Evolutionary conservation across 2,329 filamentous ascomycete genomes (phyloP).

Genomic region (Neurospora sp.): DNA sequence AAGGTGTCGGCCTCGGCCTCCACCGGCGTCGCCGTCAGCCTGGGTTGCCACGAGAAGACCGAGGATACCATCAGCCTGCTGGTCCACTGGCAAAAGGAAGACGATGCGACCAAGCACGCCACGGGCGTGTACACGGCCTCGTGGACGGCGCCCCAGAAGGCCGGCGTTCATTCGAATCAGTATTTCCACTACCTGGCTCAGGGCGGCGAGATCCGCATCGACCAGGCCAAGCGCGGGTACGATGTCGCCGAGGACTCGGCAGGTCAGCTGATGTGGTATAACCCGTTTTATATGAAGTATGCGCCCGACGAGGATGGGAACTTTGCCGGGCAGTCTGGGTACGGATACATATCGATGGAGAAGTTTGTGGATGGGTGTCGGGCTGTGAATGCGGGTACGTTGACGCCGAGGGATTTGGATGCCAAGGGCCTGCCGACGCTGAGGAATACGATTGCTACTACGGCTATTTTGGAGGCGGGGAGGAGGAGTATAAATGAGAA

Average conservation of each 20-base stretch:
- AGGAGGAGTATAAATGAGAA: constrained; percentile 75
- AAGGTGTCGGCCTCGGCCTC: constrained; percentile 70
- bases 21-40: constrained; percentile 64
- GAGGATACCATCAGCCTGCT: constrained; percentile 91
- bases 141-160: constrained; percentile 87
- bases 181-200: constrained; percentile 91
- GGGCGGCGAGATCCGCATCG: constrained; percentile 75
- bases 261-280: constrained; percentile 71
- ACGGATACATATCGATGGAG: constrained; percentile 90
- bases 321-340: constrained; percentile 82
- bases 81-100: constrained; percentile 75
- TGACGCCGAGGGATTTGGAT: constrained; percentile 68
- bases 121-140: constrained; percentile 89
- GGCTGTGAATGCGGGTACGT: constrained; percentile 62
- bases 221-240: constrained; percentile 91
- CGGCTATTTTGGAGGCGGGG: constrained; percentile 83
- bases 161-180: constrained; percentile 92
- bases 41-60: constrained; percentile 71
- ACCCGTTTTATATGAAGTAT: constrained; percentile 94
- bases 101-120: constrained; percentile 58
- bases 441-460: constrained; percentile 82
- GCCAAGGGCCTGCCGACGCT: constrained; percentile 73
- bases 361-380: constrained; percentile 88
- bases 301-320: constrained; percentile 91
- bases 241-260: constrained; percentile 77